Evolutionary conservation across 2,329 filamentous ascomycete species (phyloP).

Genomic region (Fusarium devonianum): DNA sequence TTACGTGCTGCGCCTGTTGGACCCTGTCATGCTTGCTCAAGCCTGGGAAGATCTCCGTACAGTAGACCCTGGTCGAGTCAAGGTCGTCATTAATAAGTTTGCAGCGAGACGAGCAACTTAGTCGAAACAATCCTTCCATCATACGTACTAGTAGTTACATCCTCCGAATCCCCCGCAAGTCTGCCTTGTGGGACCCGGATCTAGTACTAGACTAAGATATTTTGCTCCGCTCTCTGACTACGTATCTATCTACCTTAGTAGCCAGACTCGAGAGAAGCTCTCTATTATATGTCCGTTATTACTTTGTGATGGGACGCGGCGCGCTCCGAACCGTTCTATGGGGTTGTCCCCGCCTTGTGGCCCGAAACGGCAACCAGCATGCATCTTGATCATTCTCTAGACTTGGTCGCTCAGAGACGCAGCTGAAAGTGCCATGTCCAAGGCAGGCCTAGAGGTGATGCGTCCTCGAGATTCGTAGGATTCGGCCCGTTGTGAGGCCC

Average conservation of each 20-base stretch:
- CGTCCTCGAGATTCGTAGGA: slow-evolving; percentile 9
- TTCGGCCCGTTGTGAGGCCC: slow-evolving; percentile 27
- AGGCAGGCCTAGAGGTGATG: too few relatives aligned
- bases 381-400: too few relatives aligned
- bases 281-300: too few relatives aligned
- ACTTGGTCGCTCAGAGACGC: too few relatives aligned
- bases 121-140: slow-evolving; percentile 22
- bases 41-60: background rate
- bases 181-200: too few relatives aligned
- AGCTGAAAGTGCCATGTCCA: too few relatives aligned
- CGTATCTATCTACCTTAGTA: background rate
- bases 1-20: slow-evolving; percentile 29
- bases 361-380: slow-evolving; percentile 26
- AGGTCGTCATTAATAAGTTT: slow-evolving; percentile 16
- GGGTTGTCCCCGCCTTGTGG: slow-evolving; percentile 32
- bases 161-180: too few relatives aligned
- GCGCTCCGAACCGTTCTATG: slow-evolving; percentile 27
- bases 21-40: background rate
- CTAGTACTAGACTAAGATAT: too few relatives aligned
- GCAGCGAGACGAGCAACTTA: slow-evolving; percentile 19
- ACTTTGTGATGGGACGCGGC: slow-evolving; percentile 18
- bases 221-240: slow-evolving; percentile 5
- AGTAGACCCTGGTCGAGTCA: slow-evolving; percentile 1
- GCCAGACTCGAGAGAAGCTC: background rate
- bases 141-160: too few relatives aligned